A percentile compares a stretch with the other conserved stretches of the same genome.
phyloP scores from a whole-genome alignment of 495 filamentous ascomycete genomes.

The Xylaria scruposa region DNA sequence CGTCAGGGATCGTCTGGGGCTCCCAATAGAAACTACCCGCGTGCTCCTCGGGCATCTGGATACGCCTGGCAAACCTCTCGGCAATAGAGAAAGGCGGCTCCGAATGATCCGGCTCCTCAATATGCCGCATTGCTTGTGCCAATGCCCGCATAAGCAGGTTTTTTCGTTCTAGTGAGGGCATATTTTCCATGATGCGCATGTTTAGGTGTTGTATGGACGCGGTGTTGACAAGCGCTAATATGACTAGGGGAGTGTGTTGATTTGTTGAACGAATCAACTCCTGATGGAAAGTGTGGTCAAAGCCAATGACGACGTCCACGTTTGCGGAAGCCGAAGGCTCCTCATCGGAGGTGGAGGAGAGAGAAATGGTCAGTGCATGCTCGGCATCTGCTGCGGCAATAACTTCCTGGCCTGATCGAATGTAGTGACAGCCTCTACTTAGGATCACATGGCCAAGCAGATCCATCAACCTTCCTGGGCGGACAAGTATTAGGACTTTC shows the following conservation, averaged over 20 bases:
- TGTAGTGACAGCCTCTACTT: constrained; percentile 35
- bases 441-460: constrained; percentile 47
- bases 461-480: constrained; percentile 44
- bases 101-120: constrained; percentile 38
- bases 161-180: constrained; percentile 46
- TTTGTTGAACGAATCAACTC: constrained; percentile 27
- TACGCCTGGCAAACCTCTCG: constrained; percentile 43
- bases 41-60: constrained; percentile 40
- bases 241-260: constrained; percentile 31
- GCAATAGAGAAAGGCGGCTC: constrained; percentile 43
- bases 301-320: constrained; percentile 48
- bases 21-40: constrained; percentile 44
- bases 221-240: constrained; percentile 45
- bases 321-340: constrained; percentile 32
- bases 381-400: constrained; percentile 24
- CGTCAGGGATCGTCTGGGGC: constrained; percentile 42
- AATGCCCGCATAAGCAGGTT: constrained; percentile 48
- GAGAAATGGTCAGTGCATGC: constrained; percentile 31
- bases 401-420: constrained; percentile 35
- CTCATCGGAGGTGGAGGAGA: constrained; percentile 34
- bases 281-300: constrained; percentile 46
- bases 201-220: constrained; percentile 57
- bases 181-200: constrained; percentile 38
- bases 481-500: constrained; percentile 50
- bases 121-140: constrained; percentile 38